Percentiles rank a stretch among this genome's conserved stretches.
phyloP scores from a whole-genome alignment of 306 rosid genomes.

The Quercus parvula region DNA sequence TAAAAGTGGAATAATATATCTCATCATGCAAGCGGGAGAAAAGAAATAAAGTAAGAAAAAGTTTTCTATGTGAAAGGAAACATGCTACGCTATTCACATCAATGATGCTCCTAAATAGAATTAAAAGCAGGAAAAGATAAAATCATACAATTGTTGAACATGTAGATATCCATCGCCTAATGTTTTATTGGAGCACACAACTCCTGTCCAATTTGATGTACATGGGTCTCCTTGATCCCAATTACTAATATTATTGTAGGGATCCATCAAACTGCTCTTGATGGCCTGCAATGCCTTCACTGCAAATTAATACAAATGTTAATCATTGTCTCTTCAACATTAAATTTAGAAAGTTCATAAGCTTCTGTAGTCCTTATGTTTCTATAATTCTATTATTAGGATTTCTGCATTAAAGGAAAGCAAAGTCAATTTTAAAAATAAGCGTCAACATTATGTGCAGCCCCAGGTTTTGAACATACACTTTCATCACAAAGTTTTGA shows the following conservation, averaged over 20 bases:
- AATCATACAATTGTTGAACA: slow-evolving; percentile 38
- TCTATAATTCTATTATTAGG: too few relatives aligned
- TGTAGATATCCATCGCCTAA: slow-evolving; percentile 41
- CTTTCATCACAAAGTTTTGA: not conserved
- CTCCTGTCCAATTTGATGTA: slow-evolving; percentile 40
- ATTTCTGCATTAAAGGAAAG: too few relatives aligned
- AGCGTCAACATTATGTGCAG: too few relatives aligned
- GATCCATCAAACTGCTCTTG: slow-evolving; percentile 35
- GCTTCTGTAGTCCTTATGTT: too few relatives aligned
- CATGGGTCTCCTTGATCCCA: slow-evolving; percentile 57
- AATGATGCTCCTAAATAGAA: not conserved
- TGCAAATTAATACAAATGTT: slow-evolving; percentile 18
- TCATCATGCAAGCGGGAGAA: not conserved
- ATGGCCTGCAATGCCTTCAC: slow-evolving; percentile 38
- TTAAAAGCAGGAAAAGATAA: slow-evolving; percentile 1
- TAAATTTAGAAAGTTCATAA: too few relatives aligned
- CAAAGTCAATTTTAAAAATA: too few relatives aligned
- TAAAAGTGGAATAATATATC: not conserved
- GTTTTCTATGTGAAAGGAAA: too few relatives aligned
- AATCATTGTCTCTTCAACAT: not conserved
- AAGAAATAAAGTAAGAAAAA: not conserved
- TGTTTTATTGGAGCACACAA: slow-evolving; percentile 36
- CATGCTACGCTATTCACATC: not conserved
- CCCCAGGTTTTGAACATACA: too few relatives aligned
- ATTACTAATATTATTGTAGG: slow-evolving; percentile 34